Evolutionary conservation across 345 rosid species (phyloP).

Genomic region (Arabidopsis thaliana): TAIR10.1 NC_003076.8:715501-716000

Average conservation of each 20-base stretch:
- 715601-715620: constrained; percentile 59
- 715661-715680: constrained; percentile 21
- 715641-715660: background rate
- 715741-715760: constrained; percentile 62
- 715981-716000: constrained; percentile 20
- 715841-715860: background rate
- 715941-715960: constrained; percentile 45
- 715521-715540: constrained; percentile 60
- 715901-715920: constrained; percentile 51
- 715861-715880: constrained; percentile 14
- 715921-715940: constrained; percentile 68
- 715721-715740: constrained; percentile 72
- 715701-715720: constrained; percentile 71
- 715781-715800: constrained; percentile 45
- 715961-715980: constrained; percentile 53
- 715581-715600: constrained; percentile 80
- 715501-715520: constrained; percentile 16
- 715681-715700: constrained; percentile 83
- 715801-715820: constrained; percentile 49
- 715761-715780: constrained; percentile 65
- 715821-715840: constrained; percentile 57
- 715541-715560: constrained; percentile 76
- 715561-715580: constrained; percentile 77
- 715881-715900: constrained; percentile 16
- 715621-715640: background rate